phyloP scores from a whole-genome alignment of 1,284 basidiomycete genomes.

The Xerocomus nothofagi region DNA sequence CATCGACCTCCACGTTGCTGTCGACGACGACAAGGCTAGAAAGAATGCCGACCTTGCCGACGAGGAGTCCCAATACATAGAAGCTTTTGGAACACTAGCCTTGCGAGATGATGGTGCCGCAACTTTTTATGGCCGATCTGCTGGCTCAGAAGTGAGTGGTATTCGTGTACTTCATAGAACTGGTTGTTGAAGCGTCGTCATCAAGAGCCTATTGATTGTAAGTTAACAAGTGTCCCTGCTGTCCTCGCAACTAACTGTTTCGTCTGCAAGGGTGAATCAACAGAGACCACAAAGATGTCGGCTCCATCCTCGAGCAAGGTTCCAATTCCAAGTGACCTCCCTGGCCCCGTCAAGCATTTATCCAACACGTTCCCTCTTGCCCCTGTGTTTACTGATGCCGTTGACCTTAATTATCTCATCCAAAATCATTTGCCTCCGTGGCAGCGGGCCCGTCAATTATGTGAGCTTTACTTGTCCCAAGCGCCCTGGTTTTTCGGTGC shows the following conservation, averaged over 20 bases:
- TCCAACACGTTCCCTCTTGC: conserved; percentile 56
- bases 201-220: conserved; percentile 54
- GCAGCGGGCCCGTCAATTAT: conserved; percentile 53
- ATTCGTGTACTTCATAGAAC: neutral
- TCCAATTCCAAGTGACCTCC: conserved; percentile 17
- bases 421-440: conserved; percentile 55
- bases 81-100: conserved; percentile 63
- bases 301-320: neutral
- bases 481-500: conserved; percentile 77
- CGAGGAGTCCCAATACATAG: conserved; percentile 50
- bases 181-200: neutral
- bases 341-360: conserved; percentile 43
- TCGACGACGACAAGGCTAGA: conserved; percentile 37
- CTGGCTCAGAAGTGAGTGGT: conserved; percentile 56
- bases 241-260: neutral
- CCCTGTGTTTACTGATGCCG: conserved; percentile 29
- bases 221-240: conserved; percentile 21
- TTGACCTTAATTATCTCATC: conserved; percentile 49
- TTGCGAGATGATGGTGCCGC: conserved; percentile 62
- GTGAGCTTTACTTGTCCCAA: conserved; percentile 65
- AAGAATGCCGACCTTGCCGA: conserved; percentile 35
- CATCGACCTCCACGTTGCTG: conserved; percentile 58
- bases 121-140: conserved; percentile 65
- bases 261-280: conserved; percentile 27
- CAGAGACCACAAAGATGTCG: conserved; percentile 1